phyloP scores from a whole-genome alignment of 768 basidiomycete species.

The Guyanaporus albipodus region DNA sequence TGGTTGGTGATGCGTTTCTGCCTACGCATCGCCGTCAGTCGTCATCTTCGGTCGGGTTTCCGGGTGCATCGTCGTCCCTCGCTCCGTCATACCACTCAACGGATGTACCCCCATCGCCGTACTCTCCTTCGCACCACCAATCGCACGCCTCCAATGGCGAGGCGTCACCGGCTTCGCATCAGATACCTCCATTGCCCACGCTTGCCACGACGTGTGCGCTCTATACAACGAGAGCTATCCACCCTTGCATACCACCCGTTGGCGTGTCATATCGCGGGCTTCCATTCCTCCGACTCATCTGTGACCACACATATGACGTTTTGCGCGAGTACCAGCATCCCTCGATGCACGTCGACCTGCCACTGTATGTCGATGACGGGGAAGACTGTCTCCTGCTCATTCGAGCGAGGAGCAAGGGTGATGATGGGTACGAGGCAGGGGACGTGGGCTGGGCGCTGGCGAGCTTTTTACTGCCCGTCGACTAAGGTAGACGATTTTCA shows the following conservation, averaged over 20 bases:
- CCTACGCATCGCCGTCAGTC: no score
- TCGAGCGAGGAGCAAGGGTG: constrained; percentile 38
- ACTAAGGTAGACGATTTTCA: constrained; percentile 24
- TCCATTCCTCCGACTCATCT: constrained; percentile 70
- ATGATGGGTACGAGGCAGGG: constrained; percentile 31
- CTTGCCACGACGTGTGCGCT: constrained; percentile 41
- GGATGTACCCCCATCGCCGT: no score
- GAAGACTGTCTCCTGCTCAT: constrained; percentile 76
- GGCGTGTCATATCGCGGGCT: constrained; percentile 66
- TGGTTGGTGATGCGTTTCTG: no score
- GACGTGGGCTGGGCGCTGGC: constrained; percentile 78
- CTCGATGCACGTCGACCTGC: constrained; percentile 65
- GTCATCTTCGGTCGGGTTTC: no score
- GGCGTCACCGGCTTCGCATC: constrained; percentile 7
- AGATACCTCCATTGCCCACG: no score
- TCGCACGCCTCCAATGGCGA: constrained; percentile 14
- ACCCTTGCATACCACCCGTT: constrained; percentile 61
- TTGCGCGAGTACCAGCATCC: constrained; percentile 79
- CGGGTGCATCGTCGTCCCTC: no score
- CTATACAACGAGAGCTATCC: constrained; percentile 66
- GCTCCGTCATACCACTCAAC: no score
- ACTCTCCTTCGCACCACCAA: constrained; percentile 19
- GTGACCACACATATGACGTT: constrained; percentile 61
- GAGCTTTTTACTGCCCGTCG: constrained; percentile 69
- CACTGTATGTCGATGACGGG: constrained; percentile 73